Percentiles rank a stretch among this genome's conserved stretches.
phyloP scores from a whole-genome alignment of 2,329 filamentous ascomycete species.

The Chaetomiaceae sp. region DNA sequence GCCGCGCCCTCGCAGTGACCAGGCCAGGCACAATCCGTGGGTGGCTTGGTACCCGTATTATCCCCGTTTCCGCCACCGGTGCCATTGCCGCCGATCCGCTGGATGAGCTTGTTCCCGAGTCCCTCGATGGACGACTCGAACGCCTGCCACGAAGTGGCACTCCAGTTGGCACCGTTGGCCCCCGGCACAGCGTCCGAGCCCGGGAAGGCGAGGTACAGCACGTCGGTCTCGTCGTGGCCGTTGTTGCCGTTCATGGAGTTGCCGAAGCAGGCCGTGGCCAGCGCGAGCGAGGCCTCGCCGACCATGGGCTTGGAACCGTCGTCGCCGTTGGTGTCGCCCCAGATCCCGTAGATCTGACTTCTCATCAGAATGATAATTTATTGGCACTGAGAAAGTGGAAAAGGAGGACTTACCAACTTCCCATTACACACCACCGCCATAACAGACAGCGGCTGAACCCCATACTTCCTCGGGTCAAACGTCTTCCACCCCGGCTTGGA shows the following conservation, averaged over 20 bases:
- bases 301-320: slow-evolving; percentile 36
- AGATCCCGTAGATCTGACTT: slow-evolving; percentile 43
- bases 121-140: slow-evolving; percentile 50
- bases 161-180: slow-evolving; percentile 50
- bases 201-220: slow-evolving; percentile 59
- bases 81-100: slow-evolving; percentile 12
- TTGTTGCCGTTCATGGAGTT: slow-evolving; percentile 48
- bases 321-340: slow-evolving; percentile 51
- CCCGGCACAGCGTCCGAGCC: slow-evolving; percentile 55
- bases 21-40: neutral
- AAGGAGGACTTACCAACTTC: slow-evolving; percentile 36
- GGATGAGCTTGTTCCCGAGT: slow-evolving; percentile 49
- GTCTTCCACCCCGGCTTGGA: slow-evolving; percentile 32
- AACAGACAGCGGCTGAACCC: slow-evolving; percentile 47
- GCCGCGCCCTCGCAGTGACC: neutral
- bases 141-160: slow-evolving; percentile 41
- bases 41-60: neutral
- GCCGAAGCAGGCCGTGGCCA: slow-evolving; percentile 48
- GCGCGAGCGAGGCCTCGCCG: slow-evolving; percentile 46
- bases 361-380: too few species aligned
- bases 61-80: neutral
- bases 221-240: slow-evolving; percentile 54
- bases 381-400: neutral
- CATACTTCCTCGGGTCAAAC: slow-evolving; percentile 39
- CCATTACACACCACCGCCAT: slow-evolving; percentile 52